Conservation (phyloP, 23 red algal genomes). For the Chondrus crispus region DNA sequence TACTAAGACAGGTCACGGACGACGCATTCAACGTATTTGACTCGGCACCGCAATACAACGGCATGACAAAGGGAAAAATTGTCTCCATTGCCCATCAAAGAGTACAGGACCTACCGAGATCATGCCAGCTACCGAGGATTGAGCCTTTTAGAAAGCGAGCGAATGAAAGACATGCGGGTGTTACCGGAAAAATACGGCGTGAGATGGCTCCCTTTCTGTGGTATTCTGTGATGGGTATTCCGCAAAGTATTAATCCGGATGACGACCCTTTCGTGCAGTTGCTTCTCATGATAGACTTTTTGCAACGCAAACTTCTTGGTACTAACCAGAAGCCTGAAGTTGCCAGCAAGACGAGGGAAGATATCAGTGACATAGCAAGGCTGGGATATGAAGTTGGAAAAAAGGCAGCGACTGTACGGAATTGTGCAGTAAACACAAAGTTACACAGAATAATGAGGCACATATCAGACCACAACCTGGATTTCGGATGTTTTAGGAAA, state of each 20-base stretch:
- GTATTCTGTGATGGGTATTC: neutral
- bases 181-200: neutral
- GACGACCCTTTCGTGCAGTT: neutral
- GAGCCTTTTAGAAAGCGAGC: neutral
- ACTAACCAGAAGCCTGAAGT: neutral
- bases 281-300: neutral
- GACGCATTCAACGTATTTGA: neutral
- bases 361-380: neutral
- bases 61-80: neutral
- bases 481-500: neutral
- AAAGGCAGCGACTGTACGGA: neutral
- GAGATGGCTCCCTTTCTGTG: neutral
- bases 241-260: neutral
- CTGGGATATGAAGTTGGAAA: neutral
- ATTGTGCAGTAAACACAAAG: constrained; percentile 5
- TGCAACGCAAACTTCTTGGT: neutral
- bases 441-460: neutral
- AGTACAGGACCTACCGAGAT: neutral
- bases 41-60: neutral
- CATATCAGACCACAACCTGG: neutral
- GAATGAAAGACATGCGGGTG: neutral
- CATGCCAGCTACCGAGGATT: neutral
- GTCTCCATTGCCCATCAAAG: neutral
- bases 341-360: neutral
- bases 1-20: neutral